Conservation (phyloP, 2,329 filamentous ascomycete genomes). For the Alternaria sp. region DNA sequence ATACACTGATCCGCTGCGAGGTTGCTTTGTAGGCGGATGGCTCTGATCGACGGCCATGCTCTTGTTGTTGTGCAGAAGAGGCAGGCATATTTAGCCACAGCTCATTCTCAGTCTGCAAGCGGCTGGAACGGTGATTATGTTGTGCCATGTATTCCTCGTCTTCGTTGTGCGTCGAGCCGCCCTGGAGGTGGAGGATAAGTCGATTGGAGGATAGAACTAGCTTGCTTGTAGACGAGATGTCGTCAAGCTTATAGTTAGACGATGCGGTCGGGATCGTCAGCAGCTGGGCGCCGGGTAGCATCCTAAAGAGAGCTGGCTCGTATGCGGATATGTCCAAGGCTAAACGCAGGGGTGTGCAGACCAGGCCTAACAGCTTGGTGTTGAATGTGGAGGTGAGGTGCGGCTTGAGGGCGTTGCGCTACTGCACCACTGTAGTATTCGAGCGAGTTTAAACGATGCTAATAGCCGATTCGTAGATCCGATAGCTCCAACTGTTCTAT, state of each 20-base stretch:
- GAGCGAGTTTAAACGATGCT: conserved; percentile 33
- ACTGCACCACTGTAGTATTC: conserved; percentile 37
- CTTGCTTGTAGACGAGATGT: conserved; percentile 28
- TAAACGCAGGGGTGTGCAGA: conserved; percentile 30
- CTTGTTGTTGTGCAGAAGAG: conserved; percentile 17
- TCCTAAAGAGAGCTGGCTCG: conserved; percentile 32
- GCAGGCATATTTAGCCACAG: conserved; percentile 42
- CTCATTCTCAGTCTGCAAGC: conserved; percentile 28
- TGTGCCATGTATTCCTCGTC: conserved; percentile 30
- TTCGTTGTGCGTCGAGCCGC: conserved; percentile 10
- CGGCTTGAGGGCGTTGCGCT: conserved; percentile 37
- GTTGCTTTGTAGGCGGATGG: conserved; percentile 41
- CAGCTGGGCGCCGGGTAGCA: conserved; percentile 39
- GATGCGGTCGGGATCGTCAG: conserved; percentile 36
- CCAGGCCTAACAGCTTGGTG: conserved; percentile 28
- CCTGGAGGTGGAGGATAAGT: conserved; percentile 23
- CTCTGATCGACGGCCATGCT: conserved; percentile 15
- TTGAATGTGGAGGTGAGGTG: conserved; percentile 32
- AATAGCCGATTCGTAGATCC: conserved; percentile 24
- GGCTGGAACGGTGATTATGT: conserved; percentile 20
- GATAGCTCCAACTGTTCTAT: conserved; percentile 14
- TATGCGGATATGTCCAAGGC: conserved; percentile 33
- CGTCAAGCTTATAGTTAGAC: conserved; percentile 28
- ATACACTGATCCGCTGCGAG: conserved; percentile 26
- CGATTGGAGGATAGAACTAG: conserved; percentile 25